Evolutionary conservation across 192 early-diverging fungal genomes (phyloP), one percentile per base, ranked within the genome.

Genomic region (Dispira simplex): DNA sequence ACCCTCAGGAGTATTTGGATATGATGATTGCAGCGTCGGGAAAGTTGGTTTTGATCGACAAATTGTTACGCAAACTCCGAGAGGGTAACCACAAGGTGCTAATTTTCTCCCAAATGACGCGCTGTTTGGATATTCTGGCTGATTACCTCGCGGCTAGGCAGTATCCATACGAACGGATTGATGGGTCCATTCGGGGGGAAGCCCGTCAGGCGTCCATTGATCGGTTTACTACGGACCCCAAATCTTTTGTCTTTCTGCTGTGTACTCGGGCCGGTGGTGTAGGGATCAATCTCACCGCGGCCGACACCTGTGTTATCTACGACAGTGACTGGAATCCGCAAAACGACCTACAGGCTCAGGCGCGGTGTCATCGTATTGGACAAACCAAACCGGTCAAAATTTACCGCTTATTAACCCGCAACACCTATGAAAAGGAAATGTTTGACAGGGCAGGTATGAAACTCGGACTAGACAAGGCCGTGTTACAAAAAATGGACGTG

Each of bases 251-350:
- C 0, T 92, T 92, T 56, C 72, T 92, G 68, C 76, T 92, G 9
- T 91, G 90, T 65, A 92, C 90, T 0, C 71, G 89, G 21, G 90
- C 90, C 5, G 90, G 90, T 63, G 90, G 90, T 27, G 89, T 92
- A 11, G 90, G 90, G 16, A 90, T 92, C 74, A 92, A 92, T 65
- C 73, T 92, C 58, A 91, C 89, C 0, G 89, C 85, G 21, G 90
- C 90, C 12, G 90, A 92, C 68, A 92, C 90, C 1, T 82, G 81
- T 46, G 88, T 92, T 68, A 92, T 92, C 51, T 92, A 89, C 74
- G 90, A 92, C 53, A 79, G 76, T 60, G 90, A 92, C 55, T 92
- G 88, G 90, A 93, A 93, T 66, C 90, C 90, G 46, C 88, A 91
- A 69, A 90, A 91, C 68, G 90, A 93, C 67, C 66, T 93, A 49